Percentiles rank a stretch among this genome's conserved stretches.
Conservation (phyloP, 108 stramenopile species). For the Tribonema minus region DNA sequence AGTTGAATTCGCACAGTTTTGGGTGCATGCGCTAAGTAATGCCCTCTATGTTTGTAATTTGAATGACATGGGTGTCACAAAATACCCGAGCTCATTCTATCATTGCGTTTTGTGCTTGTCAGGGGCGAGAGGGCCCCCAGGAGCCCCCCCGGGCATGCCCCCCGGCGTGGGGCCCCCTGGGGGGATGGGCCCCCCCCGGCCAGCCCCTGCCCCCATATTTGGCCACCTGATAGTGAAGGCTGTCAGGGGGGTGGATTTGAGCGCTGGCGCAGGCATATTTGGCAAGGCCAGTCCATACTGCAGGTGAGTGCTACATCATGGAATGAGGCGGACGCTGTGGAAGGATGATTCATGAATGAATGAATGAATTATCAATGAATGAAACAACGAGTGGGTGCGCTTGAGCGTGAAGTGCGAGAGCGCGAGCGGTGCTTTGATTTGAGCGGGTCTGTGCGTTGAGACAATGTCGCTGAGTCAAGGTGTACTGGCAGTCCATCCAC, state of each 20-base stretch:
- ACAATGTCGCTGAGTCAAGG: background rate
- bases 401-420: too few species aligned
- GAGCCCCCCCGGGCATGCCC: too few species aligned
- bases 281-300: conserved; percentile 73
- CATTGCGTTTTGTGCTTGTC: too few species aligned
- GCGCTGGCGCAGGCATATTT: conserved; percentile 70
- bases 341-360: background rate
- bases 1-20: too few species aligned
- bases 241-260: conserved; percentile 47
- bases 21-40: too few species aligned
- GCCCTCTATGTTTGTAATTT: too few species aligned
- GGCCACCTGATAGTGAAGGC: conserved; percentile 56
- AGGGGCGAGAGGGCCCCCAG: too few species aligned
- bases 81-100: too few species aligned
- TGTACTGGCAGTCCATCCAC: background rate
- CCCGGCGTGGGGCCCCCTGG: too few species aligned
- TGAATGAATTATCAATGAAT: background rate
- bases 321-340: conserved; percentile 31
- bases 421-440: too few species aligned
- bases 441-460: background rate
- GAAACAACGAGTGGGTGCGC: background rate
- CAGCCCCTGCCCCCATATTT: conserved; percentile 24
- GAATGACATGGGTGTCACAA: too few species aligned
- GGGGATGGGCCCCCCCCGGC: conserved; percentile 21
- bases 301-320: conserved; percentile 56